Conservation (phyloP, 2,329 filamentous ascomycete genomes). For the Xylaria arbuscula region DNA sequence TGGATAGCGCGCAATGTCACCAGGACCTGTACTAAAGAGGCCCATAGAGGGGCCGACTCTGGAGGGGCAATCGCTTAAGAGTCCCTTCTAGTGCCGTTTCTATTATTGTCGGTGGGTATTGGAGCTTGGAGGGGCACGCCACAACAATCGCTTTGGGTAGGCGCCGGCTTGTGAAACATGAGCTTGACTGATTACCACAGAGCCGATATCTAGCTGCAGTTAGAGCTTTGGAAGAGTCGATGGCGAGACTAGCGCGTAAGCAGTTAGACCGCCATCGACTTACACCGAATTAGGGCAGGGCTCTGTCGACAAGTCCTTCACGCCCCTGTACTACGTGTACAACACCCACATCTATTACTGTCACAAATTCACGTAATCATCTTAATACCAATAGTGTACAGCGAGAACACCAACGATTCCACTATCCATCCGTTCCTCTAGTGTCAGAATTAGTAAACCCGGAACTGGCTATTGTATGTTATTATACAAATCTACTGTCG, state of each 20-base stretch:
- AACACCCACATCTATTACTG: constrained; percentile 28
- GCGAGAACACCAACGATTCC: neutral
- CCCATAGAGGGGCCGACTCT: constrained; percentile 23
- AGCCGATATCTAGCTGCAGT: neutral
- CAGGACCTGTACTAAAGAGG: neutral
- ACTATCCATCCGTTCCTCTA: neutral
- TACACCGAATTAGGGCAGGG: constrained; percentile 17
- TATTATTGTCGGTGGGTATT: constrained; percentile 7
- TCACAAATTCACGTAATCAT: constrained; percentile 19
- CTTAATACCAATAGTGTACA: neutral
- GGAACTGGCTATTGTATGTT: neutral
- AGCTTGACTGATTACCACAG: neutral
- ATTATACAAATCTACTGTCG: neutral
- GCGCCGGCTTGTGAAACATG: constrained; percentile 22
- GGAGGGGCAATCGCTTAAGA: constrained; percentile 17
- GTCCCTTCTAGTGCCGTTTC: constrained; percentile 1
- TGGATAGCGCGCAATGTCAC: neutral
- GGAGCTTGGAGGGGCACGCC: constrained; percentile 16
- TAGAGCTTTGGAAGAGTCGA: constrained; percentile 1
- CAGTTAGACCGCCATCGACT: constrained; percentile 3
- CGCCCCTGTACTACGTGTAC: constrained; percentile 16
- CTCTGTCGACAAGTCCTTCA: constrained; percentile 14
- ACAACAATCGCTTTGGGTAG: constrained; percentile 5
- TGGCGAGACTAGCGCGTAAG: constrained; percentile 6
- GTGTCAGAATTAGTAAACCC: neutral